A percentile compares a stretch with the other conserved stretches of the same genome.
Conservation (phyloP, 2,329 filamentous ascomycete species). For the Venturia asperata region DNA sequence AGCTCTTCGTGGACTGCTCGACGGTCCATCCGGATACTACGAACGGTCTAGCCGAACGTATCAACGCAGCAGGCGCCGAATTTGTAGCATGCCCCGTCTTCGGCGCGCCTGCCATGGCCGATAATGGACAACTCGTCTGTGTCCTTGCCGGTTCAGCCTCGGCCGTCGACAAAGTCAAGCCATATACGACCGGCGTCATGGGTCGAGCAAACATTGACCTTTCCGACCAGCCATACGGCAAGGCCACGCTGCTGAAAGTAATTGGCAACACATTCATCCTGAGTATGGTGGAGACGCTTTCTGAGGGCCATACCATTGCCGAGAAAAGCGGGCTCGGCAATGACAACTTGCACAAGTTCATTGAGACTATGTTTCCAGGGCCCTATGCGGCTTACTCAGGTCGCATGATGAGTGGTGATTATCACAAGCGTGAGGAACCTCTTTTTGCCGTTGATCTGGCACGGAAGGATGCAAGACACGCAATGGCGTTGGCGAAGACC, state of each 20-base stretch:
- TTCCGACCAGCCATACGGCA: constrained; percentile 58
- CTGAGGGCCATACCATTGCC: constrained; percentile 69
- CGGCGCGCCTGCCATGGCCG: constrained; percentile 63
- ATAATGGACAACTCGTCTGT: constrained; percentile 62
- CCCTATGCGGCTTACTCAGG: constrained; percentile 67
- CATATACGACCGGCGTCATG: constrained; percentile 67
- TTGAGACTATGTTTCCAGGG: constrained; percentile 68
- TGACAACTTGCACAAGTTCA: constrained; percentile 61
- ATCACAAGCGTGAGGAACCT: constrained; percentile 69
- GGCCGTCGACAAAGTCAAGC: constrained; percentile 57
- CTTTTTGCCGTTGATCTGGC: constrained; percentile 77
- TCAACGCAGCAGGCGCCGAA: constrained; percentile 54
- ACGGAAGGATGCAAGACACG: constrained; percentile 74
- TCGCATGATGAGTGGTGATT: constrained; percentile 69
- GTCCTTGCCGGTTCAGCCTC: constrained; percentile 61
- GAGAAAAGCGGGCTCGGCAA: constrained; percentile 73
- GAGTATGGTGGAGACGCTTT: constrained; percentile 72
- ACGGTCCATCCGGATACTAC: constrained; percentile 81
- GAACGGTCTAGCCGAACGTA: constrained; percentile 53
- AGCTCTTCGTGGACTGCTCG: constrained; percentile 80
- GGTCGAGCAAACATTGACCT: constrained; percentile 64
- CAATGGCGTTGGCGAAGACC: constrained; percentile 56
- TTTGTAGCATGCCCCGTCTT: constrained; percentile 70
- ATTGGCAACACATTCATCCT: constrained; percentile 82
- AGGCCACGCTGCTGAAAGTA: constrained; percentile 67